Evolutionary conservation across 2,329 filamentous ascomycete species (phyloP).

Genomic region (Ceratocystis cubensis): DNA sequence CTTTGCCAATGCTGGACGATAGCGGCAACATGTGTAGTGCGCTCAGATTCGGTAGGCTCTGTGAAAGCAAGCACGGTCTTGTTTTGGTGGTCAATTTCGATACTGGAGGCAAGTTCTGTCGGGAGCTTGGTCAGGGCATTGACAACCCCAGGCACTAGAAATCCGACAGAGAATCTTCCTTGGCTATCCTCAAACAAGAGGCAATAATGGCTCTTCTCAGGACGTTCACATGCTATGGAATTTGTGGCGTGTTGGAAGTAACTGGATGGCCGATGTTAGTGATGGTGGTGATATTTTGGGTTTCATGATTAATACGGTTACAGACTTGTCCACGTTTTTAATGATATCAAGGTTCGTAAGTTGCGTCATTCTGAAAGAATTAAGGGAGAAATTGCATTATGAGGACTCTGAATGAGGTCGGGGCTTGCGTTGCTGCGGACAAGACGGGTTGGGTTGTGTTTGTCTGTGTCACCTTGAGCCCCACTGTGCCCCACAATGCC

Average conservation of each 20-base stretch:
- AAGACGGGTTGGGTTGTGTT: background rate
- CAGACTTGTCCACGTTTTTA: conserved; percentile 43
- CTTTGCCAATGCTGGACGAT: conserved; percentile 57
- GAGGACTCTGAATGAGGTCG: background rate
- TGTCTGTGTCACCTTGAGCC: background rate
- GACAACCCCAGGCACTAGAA: conserved; percentile 41
- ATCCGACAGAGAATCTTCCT: conserved; percentile 53
- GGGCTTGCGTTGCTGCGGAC: background rate
- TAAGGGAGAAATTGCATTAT: background rate
- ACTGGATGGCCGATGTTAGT: conserved; percentile 32
- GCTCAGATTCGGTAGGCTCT: conserved; percentile 46
- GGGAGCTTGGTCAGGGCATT: conserved; percentile 38
- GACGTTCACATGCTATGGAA: conserved; percentile 41
- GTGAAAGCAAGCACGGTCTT: conserved; percentile 53
- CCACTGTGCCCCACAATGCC: background rate
- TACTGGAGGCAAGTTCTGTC: conserved; percentile 40
- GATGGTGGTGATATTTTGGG: background rate
- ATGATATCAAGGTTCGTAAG: conserved; percentile 39
- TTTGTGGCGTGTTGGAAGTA: conserved; percentile 64
- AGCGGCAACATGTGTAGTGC: conserved; percentile 43
- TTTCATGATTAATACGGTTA: conserved; percentile 17
- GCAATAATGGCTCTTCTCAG: conserved; percentile 53
- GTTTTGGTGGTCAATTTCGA: conserved; percentile 46
- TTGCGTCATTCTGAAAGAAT: conserved; percentile 4
- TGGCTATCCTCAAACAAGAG: conserved; percentile 49